Base-by-base conservation (phyloP, 1,139 yeast genomes). In the Diutina catenulata region DNA sequence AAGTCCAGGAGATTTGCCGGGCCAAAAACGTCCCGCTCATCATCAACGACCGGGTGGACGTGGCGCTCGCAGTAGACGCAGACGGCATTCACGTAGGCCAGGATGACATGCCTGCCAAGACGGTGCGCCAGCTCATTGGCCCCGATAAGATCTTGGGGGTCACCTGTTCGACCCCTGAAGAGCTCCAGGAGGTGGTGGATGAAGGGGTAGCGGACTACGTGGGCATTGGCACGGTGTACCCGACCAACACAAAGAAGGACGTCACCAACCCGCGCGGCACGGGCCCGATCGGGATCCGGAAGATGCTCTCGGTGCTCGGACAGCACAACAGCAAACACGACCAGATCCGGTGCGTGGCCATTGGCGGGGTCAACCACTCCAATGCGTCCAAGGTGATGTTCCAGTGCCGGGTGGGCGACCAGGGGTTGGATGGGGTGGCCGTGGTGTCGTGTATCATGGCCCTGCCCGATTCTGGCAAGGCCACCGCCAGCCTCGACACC, bases 51-150 rank as follows among this genome's bases (percentile, higher is more conserved):
- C 62, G 96, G 36, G 71, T 86, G 6, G 97, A 88, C 51, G 86
- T 88, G 5, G 96, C 95, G 0, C 60, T 87, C 38, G 96, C 96
- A 0, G 66, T 84, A 40, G 93, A 74, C 48, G 95, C 95, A 0
- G 95, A 87, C 42, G 95, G 95, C 26, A 80, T 88, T 13, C 97
- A 88, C 59, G 86, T 88, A 16, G 97, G 97, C 1, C 96, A 87
- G 55, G 91, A 80, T 41, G 97, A 88, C 52, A 82, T 88, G 84
- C 70, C 70, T 2, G 80, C 80, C 2, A 55, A 56, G 1, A 46
- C 66, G 21, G 93, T 75, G 1, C 57, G 96, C 31, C 53, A 63
- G 47, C 49, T 83, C 31, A 56, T 88, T 19, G 95, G 95, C 0
- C 71, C 77, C 1, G 64, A 73, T 42, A 84, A 80, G 59, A 79